Evolutionary conservation across 1,139 yeast genomes (phyloP), one percentile per base, ranked within the genome.

Genomic region (Fermentozyma sake): DNA sequence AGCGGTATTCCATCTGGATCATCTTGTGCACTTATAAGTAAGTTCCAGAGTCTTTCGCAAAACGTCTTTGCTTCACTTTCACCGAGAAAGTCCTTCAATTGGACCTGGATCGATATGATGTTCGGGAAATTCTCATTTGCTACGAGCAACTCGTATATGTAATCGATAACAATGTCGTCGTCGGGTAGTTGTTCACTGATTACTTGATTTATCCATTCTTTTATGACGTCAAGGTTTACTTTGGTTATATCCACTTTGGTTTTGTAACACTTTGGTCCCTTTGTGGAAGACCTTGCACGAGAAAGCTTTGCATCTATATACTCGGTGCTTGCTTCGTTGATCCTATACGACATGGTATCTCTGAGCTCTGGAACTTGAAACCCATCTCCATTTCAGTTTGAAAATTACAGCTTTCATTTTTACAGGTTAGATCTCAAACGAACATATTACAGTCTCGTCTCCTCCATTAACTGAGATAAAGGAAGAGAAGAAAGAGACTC

Each of bases 121-220:
- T 62, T 60, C 1, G 72, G 68, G 19, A 32, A 32, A 8, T 38
- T 35, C 3, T 45, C 55, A 7, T 43, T 40, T 1, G 45, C 47
- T 8, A 39, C 34, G 18, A 60, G 38, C 26, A 60, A 41, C 46
- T 61, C 74, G 39, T 44, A 50, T 4, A 62, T 42, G 34, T 64
- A 68, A 21, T 65, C 72, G 6, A 54, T 48, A 4, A 68, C 58
- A 6, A 69, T 63, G 18, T 70, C 76, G 35, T 70, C 76, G 27
- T 68, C 73, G 1, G 71, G 71, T 11, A 68, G 39, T 13, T 57
- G 46, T 24, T 55, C 47, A 12, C 49, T 43, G 19, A 69, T 33
- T 25, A 44, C 42, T 5, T 42, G 39, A 2, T 35, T 38, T 10
- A 68, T 55, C 71, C 74, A 69, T 14, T 39, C 38, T 28, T 55